These are phyloP conservation scores for Globisporangium paddicum DNA, from an alignment of 352 stramenopile genomes.

Conservation along the genomic window DNA sequence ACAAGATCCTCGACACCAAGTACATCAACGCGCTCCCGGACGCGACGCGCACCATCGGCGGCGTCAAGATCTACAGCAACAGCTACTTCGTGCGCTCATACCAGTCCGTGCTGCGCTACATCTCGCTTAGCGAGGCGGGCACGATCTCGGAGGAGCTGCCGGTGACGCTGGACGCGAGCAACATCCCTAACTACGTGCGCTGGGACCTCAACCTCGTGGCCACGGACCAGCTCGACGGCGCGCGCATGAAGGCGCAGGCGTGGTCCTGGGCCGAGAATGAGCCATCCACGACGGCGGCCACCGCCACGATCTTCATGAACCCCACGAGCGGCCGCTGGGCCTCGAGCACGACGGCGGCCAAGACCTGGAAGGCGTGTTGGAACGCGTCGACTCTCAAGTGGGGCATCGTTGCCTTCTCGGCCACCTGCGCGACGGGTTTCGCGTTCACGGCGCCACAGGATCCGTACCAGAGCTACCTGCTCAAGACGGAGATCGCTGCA, in stretches of 20 bases:
- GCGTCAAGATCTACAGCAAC: slow-evolving; percentile 17
- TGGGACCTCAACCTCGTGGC: slow-evolving; percentile 56
- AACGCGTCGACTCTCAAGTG: slow-evolving; percentile 31
- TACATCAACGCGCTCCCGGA: slow-evolving; percentile 33
- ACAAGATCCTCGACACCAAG: slow-evolving; percentile 33
- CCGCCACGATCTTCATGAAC: slow-evolving; percentile 35
- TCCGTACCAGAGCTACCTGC: slow-evolving; percentile 8
- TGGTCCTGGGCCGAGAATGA: slow-evolving; percentile 65
- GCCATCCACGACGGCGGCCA: slow-evolving; percentile 23
- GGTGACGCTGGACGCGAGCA: slow-evolving; percentile 28
- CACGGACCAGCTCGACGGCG: slow-evolving; percentile 47
- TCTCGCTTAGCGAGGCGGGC: slow-evolving; percentile 31
- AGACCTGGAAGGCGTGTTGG: slow-evolving; percentile 33
- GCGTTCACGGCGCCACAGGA: slow-evolving; percentile 7
- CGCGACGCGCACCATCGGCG: slow-evolving; percentile 32
- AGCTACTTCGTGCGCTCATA: slow-evolving; percentile 33
- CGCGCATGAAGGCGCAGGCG: slow-evolving; percentile 39
- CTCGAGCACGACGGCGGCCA: slow-evolving; percentile 29
- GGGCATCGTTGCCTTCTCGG: slow-evolving; percentile 37
- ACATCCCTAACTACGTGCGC: slow-evolving; percentile 35
- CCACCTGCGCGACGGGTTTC: slow-evolving; percentile 35
- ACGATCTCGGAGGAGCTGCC: slow-evolving; percentile 18
- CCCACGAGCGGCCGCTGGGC: slow-evolving; percentile 44
- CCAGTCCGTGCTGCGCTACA: slow-evolving; percentile 49
- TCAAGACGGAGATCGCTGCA: slow-evolving; percentile 1